These are phyloP conservation scores for Gonium pectorale DNA, from an alignment of 139 green algal genomes.

Conservation along the genomic window DNA sequence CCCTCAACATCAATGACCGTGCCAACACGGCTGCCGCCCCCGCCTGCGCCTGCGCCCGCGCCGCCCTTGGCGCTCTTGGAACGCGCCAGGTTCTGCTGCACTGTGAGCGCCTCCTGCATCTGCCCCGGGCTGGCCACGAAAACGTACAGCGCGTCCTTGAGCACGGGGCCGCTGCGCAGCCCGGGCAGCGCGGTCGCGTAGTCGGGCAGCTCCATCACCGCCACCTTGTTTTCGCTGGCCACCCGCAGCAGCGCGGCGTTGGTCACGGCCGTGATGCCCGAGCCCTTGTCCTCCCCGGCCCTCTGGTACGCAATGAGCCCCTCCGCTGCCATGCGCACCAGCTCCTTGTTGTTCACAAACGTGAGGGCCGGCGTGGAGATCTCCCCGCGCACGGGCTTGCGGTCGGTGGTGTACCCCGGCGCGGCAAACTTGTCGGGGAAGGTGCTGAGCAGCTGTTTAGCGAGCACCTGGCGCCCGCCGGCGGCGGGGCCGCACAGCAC, in stretches of 20 bases:
- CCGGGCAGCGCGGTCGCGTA: not conserved
- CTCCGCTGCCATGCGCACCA: conserved; percentile 54
- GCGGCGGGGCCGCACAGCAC: conserved; percentile 51
- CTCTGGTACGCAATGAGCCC: conserved; percentile 28
- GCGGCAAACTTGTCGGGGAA: conserved; percentile 64
- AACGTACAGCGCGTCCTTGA: conserved; percentile 42
- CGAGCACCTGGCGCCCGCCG: conserved; percentile 48
- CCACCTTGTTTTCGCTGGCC: conserved; percentile 28
- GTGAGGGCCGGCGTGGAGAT: not conserved
- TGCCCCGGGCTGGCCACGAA: conserved; percentile 41
- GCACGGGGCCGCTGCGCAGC: not conserved
- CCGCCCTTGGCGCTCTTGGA: not conserved
- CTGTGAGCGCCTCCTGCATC: conserved; percentile 2
- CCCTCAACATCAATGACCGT: conserved; percentile 36
- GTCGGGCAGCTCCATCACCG: conserved; percentile 51
- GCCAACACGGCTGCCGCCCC: not conserved
- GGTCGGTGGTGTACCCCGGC: conserved; percentile 58
- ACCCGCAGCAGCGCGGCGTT: conserved; percentile 39
- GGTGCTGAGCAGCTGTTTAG: conserved; percentile 39
- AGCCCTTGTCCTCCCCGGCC: conserved; percentile 21
- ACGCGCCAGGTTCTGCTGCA: conserved; percentile 1
- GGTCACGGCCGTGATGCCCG: conserved; percentile 37
- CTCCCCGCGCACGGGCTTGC: conserved; percentile 63
- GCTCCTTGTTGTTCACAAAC: conserved; percentile 58
- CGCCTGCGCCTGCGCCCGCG: not conserved